Conservation (phyloP, 129 eudicot genomes). For the Escallonia rubra region DNA sequence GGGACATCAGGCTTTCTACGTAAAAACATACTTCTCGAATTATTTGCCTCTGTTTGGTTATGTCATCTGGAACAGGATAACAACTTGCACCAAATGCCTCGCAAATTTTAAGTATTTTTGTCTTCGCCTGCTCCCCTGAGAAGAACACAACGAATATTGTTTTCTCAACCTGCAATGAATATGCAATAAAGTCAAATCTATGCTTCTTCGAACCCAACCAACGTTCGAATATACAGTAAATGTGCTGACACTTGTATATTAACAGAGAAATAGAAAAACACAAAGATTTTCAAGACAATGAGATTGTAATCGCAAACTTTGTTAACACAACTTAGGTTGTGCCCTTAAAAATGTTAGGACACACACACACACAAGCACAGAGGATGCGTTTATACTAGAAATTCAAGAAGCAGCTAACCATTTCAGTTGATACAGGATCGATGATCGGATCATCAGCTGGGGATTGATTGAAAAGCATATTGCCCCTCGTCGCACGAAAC, state of each 20-base stretch:
- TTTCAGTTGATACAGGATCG: conserved; percentile 85
- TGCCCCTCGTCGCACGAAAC: conserved; percentile 98
- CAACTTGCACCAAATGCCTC: conserved; percentile 99
- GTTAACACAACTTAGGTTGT: neutral
- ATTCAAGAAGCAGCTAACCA: conserved; percentile 38
- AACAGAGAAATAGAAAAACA: conserved; percentile 1
- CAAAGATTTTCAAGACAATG: conserved; percentile 7
- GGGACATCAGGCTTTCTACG: no score
- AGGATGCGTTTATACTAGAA: neutral
- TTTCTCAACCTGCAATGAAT: conserved; percentile 80
- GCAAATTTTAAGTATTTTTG: conserved; percentile 88
- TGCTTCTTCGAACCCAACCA: neutral
- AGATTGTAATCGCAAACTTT: conserved; percentile 2
- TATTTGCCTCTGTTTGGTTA: conserved; percentile 78
- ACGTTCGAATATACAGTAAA: neutral
- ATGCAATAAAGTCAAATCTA: conserved; percentile 5
- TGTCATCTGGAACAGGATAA: conserved; percentile 94
- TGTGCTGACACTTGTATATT: neutral
- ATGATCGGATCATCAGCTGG: conserved; percentile 79
- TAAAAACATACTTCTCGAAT: conserved; percentile 67
- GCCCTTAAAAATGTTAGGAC: neutral
- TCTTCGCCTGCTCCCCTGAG: conserved; percentile 96
- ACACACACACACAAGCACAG: neutral
- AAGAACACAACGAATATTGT: conserved; percentile 89
- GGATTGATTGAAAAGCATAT: conserved; percentile 91